These are phyloP conservation scores for Mortierella polycephala DNA, from an alignment of 371 early-diverging fungal species.

Conservation along the genomic window DNA sequence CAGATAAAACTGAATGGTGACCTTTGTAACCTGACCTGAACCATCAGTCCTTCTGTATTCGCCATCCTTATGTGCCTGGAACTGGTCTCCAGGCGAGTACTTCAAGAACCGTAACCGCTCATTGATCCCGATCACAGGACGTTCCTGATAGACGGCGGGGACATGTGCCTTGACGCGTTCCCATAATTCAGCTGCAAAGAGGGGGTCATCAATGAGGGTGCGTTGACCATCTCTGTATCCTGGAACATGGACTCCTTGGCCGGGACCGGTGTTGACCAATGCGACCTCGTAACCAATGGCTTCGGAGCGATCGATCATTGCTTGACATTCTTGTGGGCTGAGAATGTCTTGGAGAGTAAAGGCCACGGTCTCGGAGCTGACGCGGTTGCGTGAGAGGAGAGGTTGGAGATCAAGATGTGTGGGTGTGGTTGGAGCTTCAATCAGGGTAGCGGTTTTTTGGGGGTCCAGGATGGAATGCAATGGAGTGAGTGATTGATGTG, in stretches of 20 bases:
- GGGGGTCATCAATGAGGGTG: slow-evolving; percentile 51
- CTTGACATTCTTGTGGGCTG: slow-evolving; percentile 31
- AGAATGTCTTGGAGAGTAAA: slow-evolving; percentile 34
- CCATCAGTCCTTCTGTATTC: slow-evolving; percentile 55
- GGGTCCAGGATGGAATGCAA: slow-evolving; percentile 25
- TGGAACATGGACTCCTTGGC: slow-evolving; percentile 18
- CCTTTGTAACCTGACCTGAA: slow-evolving; percentile 47
- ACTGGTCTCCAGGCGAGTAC: slow-evolving; percentile 58
- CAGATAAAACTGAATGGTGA: slow-evolving; percentile 62
- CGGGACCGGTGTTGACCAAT: slow-evolving; percentile 21
- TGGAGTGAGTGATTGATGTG: neutral
- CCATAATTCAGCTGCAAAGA: slow-evolving; percentile 47
- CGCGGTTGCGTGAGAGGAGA: slow-evolving; percentile 14
- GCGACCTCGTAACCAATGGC: slow-evolving; percentile 28
- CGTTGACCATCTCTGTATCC: slow-evolving; percentile 57
- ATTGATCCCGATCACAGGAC: slow-evolving; percentile 56
- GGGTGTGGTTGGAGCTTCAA: neutral
- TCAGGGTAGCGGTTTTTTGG: neutral
- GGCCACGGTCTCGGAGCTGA: slow-evolving; percentile 16
- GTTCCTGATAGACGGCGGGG: slow-evolving; percentile 25
- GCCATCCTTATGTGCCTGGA: slow-evolving; percentile 60
- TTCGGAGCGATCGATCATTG: slow-evolving; percentile 35
- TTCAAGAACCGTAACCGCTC: slow-evolving; percentile 63
- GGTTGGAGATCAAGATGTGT: slow-evolving; percentile 27
- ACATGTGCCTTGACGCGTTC: slow-evolving; percentile 41